Percentiles rank a stretch among this genome's conserved stretches.
These are phyloP conservation scores for Aspergillus costaricaensis DNA, from an alignment of 2,329 filamentous ascomycete genomes.

Conservation along the genomic window DNA sequence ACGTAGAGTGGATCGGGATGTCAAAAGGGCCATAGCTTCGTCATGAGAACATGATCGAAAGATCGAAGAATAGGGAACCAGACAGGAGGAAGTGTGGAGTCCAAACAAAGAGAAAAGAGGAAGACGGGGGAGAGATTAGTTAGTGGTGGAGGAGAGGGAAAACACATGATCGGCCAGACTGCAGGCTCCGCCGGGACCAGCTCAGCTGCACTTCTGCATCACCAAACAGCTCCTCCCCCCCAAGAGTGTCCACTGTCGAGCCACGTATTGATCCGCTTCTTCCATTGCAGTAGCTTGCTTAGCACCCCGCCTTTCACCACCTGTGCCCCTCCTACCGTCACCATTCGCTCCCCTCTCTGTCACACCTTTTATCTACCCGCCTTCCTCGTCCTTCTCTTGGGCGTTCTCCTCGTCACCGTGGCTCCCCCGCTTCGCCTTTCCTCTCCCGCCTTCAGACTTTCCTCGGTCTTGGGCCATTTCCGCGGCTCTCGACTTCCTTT, in stretches of 20 bases:
- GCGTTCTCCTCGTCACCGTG: conserved; percentile 47
- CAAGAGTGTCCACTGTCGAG: not conserved
- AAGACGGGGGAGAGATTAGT: not conserved
- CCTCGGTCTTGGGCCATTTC: conserved; percentile 46
- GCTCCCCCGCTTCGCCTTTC: conserved; percentile 48
- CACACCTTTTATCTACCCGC: conserved; percentile 29
- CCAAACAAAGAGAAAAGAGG: not conserved
- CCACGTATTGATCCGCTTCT: conserved; percentile 10
- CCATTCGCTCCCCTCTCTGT: conserved; percentile 16
- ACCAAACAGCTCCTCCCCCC: not conserved
- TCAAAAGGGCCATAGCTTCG: not conserved
- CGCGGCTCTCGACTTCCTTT: conserved; percentile 30
- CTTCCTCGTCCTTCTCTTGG: conserved; percentile 38
- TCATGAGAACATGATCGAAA: not conserved
- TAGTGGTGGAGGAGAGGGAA: not conserved
- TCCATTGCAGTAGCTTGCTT: not conserved
- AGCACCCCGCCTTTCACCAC: conserved; percentile 9
- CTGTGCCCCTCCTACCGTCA: conserved; percentile 11
- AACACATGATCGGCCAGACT: not conserved
- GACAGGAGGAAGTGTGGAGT: not conserved
- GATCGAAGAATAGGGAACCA: not conserved
- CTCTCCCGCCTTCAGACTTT: conserved; percentile 40
- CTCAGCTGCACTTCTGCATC: conserved; percentile 6
- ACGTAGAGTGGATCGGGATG: not conserved
- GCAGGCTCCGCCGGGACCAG: not conserved